Percentiles rank a stretch among this genome's conserved stretches.
Conservation (phyloP, 176 grass and related monocot species). For the Avena insularis region DNA sequence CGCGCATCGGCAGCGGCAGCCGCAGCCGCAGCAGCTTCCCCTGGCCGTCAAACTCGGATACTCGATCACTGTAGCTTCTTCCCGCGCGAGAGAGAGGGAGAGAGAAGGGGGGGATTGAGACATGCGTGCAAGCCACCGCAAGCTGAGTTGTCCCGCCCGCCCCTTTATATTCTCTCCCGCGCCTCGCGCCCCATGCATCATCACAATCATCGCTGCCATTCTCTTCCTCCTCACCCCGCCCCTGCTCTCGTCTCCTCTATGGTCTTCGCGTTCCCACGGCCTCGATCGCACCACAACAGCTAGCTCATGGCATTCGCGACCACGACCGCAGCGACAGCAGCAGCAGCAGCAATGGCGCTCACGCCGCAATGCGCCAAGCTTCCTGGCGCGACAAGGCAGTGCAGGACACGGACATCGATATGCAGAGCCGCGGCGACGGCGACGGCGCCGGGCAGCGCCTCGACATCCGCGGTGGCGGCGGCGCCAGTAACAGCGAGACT, state of each 20-base stretch:
- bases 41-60: too few relatives aligned
- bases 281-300: neutral
- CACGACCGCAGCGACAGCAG: neutral
- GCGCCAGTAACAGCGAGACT: neutral
- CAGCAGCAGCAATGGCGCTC: neutral
- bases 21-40: too few relatives aligned
- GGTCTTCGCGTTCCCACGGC: slow-evolving; percentile 45
- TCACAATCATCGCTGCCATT: neutral
- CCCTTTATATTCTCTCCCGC: slow-evolving; percentile 42
- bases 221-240: neutral
- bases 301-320: slow-evolving; percentile 53
- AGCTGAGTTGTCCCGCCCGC: neutral
- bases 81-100: neutral
- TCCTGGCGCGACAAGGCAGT: neutral
- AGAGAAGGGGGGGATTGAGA: neutral
- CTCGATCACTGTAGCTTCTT: too few relatives aligned
- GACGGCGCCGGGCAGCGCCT: neutral
- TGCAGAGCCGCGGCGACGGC: slow-evolving; percentile 11
- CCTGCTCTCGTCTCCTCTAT: slow-evolving; percentile 12
- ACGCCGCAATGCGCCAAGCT: slow-evolving; percentile 30
- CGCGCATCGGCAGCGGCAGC: too few relatives aligned
- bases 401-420: neutral
- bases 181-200: slow-evolving; percentile 35
- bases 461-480: neutral
- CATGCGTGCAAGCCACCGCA: slow-evolving; percentile 51